Base-by-base conservation (phyloP, 2,329 filamentous ascomycete species). In the Clonostachys rosea region DNA sequence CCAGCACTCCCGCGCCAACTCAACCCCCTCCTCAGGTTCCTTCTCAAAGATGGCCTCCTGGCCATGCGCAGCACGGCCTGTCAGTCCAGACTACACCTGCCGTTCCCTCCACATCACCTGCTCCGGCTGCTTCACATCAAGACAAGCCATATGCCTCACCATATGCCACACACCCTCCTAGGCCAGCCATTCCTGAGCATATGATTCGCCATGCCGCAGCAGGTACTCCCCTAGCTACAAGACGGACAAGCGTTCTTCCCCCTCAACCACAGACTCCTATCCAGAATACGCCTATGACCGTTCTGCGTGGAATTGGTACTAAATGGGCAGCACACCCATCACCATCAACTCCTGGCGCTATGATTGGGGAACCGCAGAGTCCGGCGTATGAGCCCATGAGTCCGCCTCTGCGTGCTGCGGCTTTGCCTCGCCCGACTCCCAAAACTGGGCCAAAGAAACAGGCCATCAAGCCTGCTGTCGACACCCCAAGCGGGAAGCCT, bases 321-420 rank as follows among this genome's bases (percentile, higher is more conserved):
- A 78, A 76, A 56, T 86, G 82, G 81, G 77, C 71, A 3, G 67
- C 75, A 14, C 71, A 69, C 6, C 74, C 78, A 7, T 81, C 79
- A 1, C 76, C 79, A 5, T 79, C 79, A 5, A 86, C 82, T 2
- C 82, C 82, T 3, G 60, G 63, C 16, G 67, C 65, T 10, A 52
- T 62, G 11, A 50, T 55, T 24, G 55, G 49, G 16, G 70, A 73
- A 42, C 60, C 69, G 14, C 68, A 71, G 34, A 79, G 78, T 49
- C 82, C 82, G 4, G 70, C 73, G 5, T 75, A 69, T 48, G 82
- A 86, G 53, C 79, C 79, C 1, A 66, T 84, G 5, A 85, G 81
- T 51, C 82, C 81, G 3, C 68, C 78, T 2, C 59, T 65, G 40
- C 64, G 62, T 33, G 59, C 67, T 43, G 60, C 67, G 34, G 64